A percentile compares a stretch with the other conserved stretches of the same genome.
phyloP scores from a whole-genome alignment of 805 yeast genomes.

The Lipomyces japonicus region DNA sequence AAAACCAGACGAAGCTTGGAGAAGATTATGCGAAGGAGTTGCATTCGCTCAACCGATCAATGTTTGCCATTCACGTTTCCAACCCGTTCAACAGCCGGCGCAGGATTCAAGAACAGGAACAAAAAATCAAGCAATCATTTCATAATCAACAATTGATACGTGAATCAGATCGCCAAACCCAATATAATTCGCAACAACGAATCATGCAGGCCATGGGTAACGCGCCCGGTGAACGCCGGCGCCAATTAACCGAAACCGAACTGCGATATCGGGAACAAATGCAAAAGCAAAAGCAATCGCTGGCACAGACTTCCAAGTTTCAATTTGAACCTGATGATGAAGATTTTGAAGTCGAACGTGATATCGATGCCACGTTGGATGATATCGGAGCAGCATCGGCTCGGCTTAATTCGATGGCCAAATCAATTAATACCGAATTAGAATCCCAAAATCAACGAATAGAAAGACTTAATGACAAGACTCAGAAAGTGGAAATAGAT shows the following conservation, averaged over 20 bases:
- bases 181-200: conserved; percentile 65
- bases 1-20: conserved; percentile 76
- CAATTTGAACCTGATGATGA: conserved; percentile 88
- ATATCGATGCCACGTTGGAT: conserved; percentile 76
- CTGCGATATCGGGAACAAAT: conserved; percentile 35
- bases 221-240: conserved; percentile 27
- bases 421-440: conserved; percentile 70
- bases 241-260: conserved; percentile 23
- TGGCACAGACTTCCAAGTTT: conserved; percentile 60
- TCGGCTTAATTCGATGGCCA: conserved; percentile 69
- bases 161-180: conserved; percentile 56
- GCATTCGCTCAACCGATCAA: conserved; percentile 71
- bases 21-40: conserved; percentile 78
- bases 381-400: conserved; percentile 66
- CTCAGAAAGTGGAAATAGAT: conserved; percentile 78
- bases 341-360: conserved; percentile 89
- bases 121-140: conserved; percentile 56
- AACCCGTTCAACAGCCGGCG: conserved; percentile 88
- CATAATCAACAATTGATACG: conserved; percentile 58
- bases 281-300: conserved; percentile 51
- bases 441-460: conserved; percentile 72
- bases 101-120: conserved; percentile 70
- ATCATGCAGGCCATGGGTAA: conserved; percentile 48
- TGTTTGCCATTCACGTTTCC: conserved; percentile 72
- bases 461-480: conserved; percentile 72